Evolutionary conservation across 2,329 filamentous ascomycete genomes (phyloP), one percentile per base, ranked within the genome.

Genomic region (Pseudocercospora eumusae): DNA sequence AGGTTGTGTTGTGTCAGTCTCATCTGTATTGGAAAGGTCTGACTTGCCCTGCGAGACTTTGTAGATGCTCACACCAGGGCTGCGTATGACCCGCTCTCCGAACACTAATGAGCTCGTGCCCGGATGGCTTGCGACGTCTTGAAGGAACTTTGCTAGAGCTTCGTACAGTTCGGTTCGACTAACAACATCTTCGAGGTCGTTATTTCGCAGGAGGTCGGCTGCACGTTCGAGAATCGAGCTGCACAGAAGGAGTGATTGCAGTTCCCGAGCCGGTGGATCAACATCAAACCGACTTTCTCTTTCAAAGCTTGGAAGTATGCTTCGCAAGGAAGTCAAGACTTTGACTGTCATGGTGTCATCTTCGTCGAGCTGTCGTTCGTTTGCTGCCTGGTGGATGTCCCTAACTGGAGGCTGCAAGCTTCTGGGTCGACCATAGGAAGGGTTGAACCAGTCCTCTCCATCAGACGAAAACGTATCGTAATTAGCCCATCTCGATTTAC

Each of bases 191-290:
- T 75, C 73, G 10, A 80, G 61, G 7, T 76, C 77, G 59, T 79
- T 78, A 63, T 79, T 79, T 7, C 76, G 70, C 6, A 81, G 65
- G 2, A 80, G 68, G 21, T 79, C 74, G 1, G 74, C 74, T n/a
- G 71, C 71, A 33, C 73, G 74, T 33, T 76, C 72, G 7, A 79
- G 65, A 11, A 80, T 59, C 25, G 75, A 74, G 59, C 74, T 76
- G 7, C 75, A 61, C 11, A 71, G 63, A 9, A 80, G 69, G 67
- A 80, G 74, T 1, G 71, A 68, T 44, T 65, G 47, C 1, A 79
- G 56, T 15, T 25, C 53, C 4, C 64, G 67, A 10, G 5, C 49
- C 2, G 75, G 72, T 18, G 76, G 73, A 18, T 73, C 66, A 31
- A 61, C 42, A 60, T 77, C 73, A 60, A 77, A 75, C 1, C 28